Conservation (phyloP, 2,329 filamentous ascomycete species). For the Pseudodiploospora longispora region DNA sequence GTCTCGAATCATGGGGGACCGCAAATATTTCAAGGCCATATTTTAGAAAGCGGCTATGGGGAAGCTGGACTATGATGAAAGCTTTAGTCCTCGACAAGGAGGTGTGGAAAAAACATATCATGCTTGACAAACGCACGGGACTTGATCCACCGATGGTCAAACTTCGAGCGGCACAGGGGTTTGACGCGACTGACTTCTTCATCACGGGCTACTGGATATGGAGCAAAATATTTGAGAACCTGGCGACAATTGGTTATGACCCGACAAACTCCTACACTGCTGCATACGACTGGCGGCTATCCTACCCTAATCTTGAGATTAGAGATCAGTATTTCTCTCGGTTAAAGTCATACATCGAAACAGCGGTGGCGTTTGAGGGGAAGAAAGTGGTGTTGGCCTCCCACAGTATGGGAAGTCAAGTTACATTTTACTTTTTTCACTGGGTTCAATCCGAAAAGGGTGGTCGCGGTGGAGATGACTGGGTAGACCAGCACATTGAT, state of each 20-base stretch:
- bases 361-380: constrained; percentile 61
- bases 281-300: constrained; percentile 84
- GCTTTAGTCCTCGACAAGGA: constrained; percentile 90
- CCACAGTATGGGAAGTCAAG: constrained; percentile 97
- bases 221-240: constrained; percentile 97
- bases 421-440: constrained; percentile 75
- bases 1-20: constrained; percentile 94
- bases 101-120: constrained; percentile 90
- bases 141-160: constrained; percentile 87
- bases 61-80: constrained; percentile 98
- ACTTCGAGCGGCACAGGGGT: constrained; percentile 86
- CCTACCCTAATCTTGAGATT: constrained; percentile 80
- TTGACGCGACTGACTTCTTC: constrained; percentile 96
- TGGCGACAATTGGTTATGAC: constrained; percentile 93
- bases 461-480: constrained; percentile 72
- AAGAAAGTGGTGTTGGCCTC: constrained; percentile 81
- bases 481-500: constrained; percentile 86
- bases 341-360: constrained; percentile 84
- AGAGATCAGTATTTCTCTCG: constrained; percentile 92
- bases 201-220: constrained; percentile 94
- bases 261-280: constrained; percentile 66
- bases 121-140: constrained; percentile 88
- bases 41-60: constrained; percentile 92
- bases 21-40: constrained; percentile 77
- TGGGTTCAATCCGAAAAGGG: constrained; percentile 73